These are phyloP conservation scores for Kluyveromyces aestuarii DNA, from an alignment of 805 yeast genomes.

Conservation along the genomic window DNA sequence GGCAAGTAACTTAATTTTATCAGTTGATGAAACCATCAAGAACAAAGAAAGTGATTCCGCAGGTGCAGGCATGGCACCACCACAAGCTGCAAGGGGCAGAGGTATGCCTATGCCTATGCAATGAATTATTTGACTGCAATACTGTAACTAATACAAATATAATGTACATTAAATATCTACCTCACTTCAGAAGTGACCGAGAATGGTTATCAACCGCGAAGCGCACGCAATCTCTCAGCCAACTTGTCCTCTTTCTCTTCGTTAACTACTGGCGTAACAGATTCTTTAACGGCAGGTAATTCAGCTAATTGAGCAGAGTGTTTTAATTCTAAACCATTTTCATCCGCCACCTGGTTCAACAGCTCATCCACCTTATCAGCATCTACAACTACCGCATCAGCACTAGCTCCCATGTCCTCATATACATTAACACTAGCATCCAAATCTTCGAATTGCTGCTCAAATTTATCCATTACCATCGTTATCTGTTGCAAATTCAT, in stretches of 20 bases:
- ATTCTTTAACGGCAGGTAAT: conserved; percentile 49
- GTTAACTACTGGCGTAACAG: conserved; percentile 35
- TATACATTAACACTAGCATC: conserved; percentile 92
- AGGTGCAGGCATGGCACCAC: conserved; percentile 40
- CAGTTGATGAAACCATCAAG: conserved; percentile 92
- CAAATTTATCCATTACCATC: conserved; percentile 94
- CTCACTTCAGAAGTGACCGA: neutral
- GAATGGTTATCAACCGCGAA: conserved; percentile 38
- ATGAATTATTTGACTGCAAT: conserved; percentile 4
- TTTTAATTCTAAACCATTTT: conserved; percentile 88
- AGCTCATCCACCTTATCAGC: conserved; percentile 90
- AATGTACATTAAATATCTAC: conserved; percentile 1
- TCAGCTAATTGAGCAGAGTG: conserved; percentile 56
- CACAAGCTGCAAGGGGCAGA: conserved; percentile 50
- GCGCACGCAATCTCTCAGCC: conserved; percentile 82
- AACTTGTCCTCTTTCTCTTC: conserved; percentile 80
- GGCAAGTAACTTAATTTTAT: conserved; percentile 84
- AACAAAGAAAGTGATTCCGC: conserved; percentile 56
- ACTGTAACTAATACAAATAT: conserved; percentile 6
- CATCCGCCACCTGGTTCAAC: conserved; percentile 91
- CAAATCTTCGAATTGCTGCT: conserved; percentile 88
- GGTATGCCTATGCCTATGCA: conserved; percentile 45
- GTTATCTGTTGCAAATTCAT: conserved; percentile 94
- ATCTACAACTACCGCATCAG: conserved; percentile 84
- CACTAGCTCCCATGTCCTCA: conserved; percentile 80